Conservation (phyloP, 2,329 filamentous ascomycete genomes). For the Colletotrichum lupini region DNA sequence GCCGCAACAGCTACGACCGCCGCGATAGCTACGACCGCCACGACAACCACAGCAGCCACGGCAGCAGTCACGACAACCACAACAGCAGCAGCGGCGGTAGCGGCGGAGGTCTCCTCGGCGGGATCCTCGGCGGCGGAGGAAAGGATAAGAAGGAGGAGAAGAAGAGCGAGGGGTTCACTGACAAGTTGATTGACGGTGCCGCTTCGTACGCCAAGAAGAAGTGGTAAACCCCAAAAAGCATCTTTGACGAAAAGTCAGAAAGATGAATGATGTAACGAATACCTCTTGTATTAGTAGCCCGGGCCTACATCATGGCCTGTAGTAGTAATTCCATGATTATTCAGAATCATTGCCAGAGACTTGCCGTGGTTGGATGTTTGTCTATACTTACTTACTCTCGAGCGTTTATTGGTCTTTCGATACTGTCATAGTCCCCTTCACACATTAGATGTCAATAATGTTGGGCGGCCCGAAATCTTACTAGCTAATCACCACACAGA, state of each 20-base stretch:
- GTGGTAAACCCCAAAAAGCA: not conserved
- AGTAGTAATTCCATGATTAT: not conserved
- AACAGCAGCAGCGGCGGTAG: not conserved
- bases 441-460: not conserved
- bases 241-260: not conserved
- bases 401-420: not conserved
- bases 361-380: not conserved
- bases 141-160: slow-evolving; percentile 23
- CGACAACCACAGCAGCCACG: not conserved
- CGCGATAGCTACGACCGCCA: not conserved
- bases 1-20: not conserved
- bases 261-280: slow-evolving; percentile 24
- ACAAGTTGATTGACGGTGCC: slow-evolving; percentile 32
- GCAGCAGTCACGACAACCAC: not conserved
- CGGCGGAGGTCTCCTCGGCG: slow-evolving; percentile 17
- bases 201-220: slow-evolving; percentile 34
- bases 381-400: not conserved
- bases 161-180: slow-evolving; percentile 25
- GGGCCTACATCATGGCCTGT: not conserved
- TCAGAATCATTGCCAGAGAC: not conserved
- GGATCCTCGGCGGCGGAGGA: slow-evolving; percentile 24
- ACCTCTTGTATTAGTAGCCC: slow-evolving; percentile 20
- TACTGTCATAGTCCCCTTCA: not conserved
- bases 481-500: not conserved
- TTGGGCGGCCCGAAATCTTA: not conserved